These are phyloP conservation scores for Fusarium burgessii DNA, from an alignment of 2,329 filamentous ascomycete genomes.

Conservation along the genomic window DNA sequence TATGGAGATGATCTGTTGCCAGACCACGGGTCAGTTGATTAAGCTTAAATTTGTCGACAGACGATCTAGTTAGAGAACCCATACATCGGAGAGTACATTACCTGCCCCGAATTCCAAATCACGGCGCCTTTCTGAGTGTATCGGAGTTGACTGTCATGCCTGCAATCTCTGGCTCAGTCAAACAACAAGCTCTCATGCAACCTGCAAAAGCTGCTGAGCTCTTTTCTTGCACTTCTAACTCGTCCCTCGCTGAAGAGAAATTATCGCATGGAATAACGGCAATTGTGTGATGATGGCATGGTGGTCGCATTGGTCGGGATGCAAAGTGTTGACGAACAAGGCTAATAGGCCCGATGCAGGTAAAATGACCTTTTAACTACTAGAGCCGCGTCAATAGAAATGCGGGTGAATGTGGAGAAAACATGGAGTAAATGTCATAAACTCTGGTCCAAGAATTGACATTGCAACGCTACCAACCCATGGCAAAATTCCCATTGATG, in stretches of 20 bases:
- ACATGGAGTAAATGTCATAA: constrained; percentile 15
- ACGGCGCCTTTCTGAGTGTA: background rate
- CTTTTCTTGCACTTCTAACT: too few species aligned
- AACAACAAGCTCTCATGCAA: background rate
- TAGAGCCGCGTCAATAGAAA: constrained; percentile 39
- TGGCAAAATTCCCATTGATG: constrained; percentile 38
- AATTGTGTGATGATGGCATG: background rate
- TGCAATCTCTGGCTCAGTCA: background rate
- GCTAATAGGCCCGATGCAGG: constrained; percentile 24
- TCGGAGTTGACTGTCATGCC: too few species aligned
- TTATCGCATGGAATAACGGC: background rate
- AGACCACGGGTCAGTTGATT: background rate
- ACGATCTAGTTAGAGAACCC: background rate
- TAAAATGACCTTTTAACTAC: constrained; percentile 3
- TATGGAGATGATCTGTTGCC: background rate
- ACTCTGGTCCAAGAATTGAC: background rate
- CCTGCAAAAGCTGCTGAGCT: too few species aligned
- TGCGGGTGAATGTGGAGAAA: constrained; percentile 26
- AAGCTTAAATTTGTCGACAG: background rate
- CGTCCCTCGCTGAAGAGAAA: background rate
- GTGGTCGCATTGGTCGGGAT: background rate
- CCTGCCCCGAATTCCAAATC: background rate
- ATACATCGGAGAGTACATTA: rapidly evolving
- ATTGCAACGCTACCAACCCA: constrained; percentile 14
- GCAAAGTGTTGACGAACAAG: background rate